Base-by-base conservation (phyloP, 2,329 filamentous ascomycete genomes). In the Pseudocercospora fuligena region DNA sequence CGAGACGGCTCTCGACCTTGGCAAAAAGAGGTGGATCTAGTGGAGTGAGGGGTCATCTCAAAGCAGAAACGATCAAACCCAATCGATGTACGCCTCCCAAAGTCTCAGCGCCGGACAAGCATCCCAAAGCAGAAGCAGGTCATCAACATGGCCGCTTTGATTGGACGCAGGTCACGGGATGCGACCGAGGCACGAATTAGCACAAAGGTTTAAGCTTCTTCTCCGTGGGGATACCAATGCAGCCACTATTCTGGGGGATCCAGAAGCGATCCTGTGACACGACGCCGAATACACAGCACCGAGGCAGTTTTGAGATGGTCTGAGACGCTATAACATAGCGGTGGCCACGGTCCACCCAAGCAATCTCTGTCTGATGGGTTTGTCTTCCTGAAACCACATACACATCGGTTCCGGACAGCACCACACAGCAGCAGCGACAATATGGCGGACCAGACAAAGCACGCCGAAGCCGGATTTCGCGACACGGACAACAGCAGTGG, bases 251-350 rank as follows among this genome's bases (percentile, higher is more conserved):
- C 31, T 54, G 64, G 57, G 64, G 40, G n/a, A 49, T 29, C 29
- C 56, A 54, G 49, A 25, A 29, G 51, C 27, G 25, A 60, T 60
- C 36, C 57, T 60, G 57, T 60, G 57, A 60, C 57, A 60, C 57
- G 14, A 60, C 36, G 36, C 33, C 57, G 12, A 43, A 54, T 36
- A 53, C 51, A 53, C 33, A 60, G 46, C 60, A 60, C 64, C 64
- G 64, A 66, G 64, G 64, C 60, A 66, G 64, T 57, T 47, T 58
- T 63, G 47, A 61, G 16, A 63, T 65, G 63, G 49, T 57, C 36
- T 47, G 33, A 61, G 12, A 56, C 51, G 51, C 51, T 56, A 56
- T 56, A 56, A 56, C 51, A 56, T 56, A 56, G 51, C 16, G 51
- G 5, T 54, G 51, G 51, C 51, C 51, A 56, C 27, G 51, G 51